Evolutionary conservation across 2,329 filamentous ascomycete genomes (phyloP), one percentile per base, ranked within the genome.

Genomic region (Sporothrix brasiliensis): DNA sequence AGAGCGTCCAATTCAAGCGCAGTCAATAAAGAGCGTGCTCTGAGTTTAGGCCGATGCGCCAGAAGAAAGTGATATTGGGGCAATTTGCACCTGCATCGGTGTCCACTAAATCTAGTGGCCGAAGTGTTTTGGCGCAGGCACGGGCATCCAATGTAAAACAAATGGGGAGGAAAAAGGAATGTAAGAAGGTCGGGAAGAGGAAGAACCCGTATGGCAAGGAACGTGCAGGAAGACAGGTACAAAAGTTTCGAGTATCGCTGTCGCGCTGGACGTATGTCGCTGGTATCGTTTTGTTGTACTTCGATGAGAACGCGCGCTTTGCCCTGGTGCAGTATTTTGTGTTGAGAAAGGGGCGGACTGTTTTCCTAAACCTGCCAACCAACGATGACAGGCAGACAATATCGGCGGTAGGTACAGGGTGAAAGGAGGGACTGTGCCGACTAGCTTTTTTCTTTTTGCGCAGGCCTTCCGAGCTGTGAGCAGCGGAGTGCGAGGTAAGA

Each of bases 1-100:
- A 56, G 58, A 49, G 66, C 54, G 65, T 54, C 53, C 41, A 16
- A 16, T 44, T 53, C 68, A 66, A 49, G 66, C 54, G 65, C 53
- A 41, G 58, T 58, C 34, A 30, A 47, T 56, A 39, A 56, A 47
- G 58, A 66, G 50, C 24, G n/a, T 34, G 56, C 49, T 34, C 34
- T 49, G 54, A 24, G 44, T 50, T 63, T 44, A 58, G 39, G 34
- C 56, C 58, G 27, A 58, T 68, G 66, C 50, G 66, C 66, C 69
- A 58, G 53, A 54, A 63, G 34, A 65, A 65, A 63, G 47, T 49
- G 50, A 65, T 56, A 65, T 68, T 71, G 69, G 53, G 27, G 67
- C 50, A 71, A 71, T 71, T 71, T 71, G 63, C 56, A 63, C 66
- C 66, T 71, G 70, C 69, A 68, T 65, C 53, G 58, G 63, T 60